Base-by-base conservation (phyloP, 2,329 filamentous ascomycete species). In the Periconia macrospinosa region DNA sequence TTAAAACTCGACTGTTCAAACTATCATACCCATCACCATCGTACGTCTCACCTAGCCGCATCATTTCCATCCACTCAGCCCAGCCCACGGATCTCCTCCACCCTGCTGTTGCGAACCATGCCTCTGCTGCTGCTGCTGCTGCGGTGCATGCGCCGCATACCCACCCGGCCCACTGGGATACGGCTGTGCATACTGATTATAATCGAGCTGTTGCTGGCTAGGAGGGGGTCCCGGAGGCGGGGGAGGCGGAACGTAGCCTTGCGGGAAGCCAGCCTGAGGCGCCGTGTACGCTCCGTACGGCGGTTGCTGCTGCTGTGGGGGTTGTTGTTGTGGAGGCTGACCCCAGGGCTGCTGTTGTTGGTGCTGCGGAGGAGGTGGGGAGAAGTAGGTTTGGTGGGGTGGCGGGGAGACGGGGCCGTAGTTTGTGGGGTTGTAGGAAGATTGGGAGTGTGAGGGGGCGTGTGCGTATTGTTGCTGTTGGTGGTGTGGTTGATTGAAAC, bases 31-130 rank as follows among this genome's bases (percentile, higher is more conserved):
- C 3, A 27, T 27, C 23, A 27, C 8, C 23, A 27, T 27, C 8
- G 3, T 27, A 27, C 8, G 23, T 8, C 23, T 27, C 23, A 40
- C 17, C 6, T 11, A 7, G 17, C n/a, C 41, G 17, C 15, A 3
- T 57, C 48, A 89, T 70, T 87, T 88, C 87, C 87, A 90, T 44
- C 82, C 83, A 75, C 82, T 87, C 61, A 91, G 71, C 5, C 87
- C 87, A 15, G 86, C 86, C 86, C 86, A 91, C 8, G 87, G 87
- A 78, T 91, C 86, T 56, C 41, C 56, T 41, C 52, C 50, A 1
- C 57, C 57, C 35, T 72, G 70, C 41, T 61, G 58, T 30, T 72
- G 70, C 45, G 65, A 60, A 45, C 71, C 71, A 56, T 72, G 70
- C 35, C 52, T 51, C 46, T 55, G 51, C 35, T 47, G 51, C 50